Conservation (phyloP, 2,329 filamentous ascomycete species). For the Domatiomyces catenatus region DNA sequence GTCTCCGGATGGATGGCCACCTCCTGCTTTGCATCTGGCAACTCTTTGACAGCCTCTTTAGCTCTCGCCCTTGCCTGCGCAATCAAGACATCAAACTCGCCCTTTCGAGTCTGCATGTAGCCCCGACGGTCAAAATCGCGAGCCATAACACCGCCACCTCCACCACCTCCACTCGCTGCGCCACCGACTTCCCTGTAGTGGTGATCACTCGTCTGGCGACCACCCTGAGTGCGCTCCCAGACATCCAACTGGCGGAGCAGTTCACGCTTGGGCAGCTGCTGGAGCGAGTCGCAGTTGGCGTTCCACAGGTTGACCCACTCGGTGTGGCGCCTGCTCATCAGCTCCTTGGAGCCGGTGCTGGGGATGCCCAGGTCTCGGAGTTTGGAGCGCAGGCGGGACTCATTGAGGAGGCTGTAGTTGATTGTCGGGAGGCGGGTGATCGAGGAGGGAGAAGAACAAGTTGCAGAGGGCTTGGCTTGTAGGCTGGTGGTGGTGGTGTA, state of each 20-base stretch:
- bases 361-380: slow-evolving; percentile 66
- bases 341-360: slow-evolving; percentile 47
- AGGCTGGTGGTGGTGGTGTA: slow-evolving; percentile 9
- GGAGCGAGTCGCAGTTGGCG: slow-evolving; percentile 77
- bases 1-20: not conserved
- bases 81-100: slow-evolving; percentile 66
- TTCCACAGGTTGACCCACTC: slow-evolving; percentile 97
- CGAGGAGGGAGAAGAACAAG: not conserved
- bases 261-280: slow-evolving; percentile 54
- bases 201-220: slow-evolving; percentile 6
- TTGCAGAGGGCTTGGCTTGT: slow-evolving; percentile 5
- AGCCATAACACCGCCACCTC: slow-evolving; percentile 46
- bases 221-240: slow-evolving; percentile 74
- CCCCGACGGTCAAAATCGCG: slow-evolving; percentile 75
- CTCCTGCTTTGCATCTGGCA: not conserved
- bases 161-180: slow-evolving; percentile 14
- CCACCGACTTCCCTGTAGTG: slow-evolving; percentile 5
- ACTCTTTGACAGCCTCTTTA: not conserved
- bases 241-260: slow-evolving; percentile 63
- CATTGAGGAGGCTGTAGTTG: slow-evolving; percentile 78
- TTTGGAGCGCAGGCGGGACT: slow-evolving; percentile 63
- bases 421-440: slow-evolving; percentile 58
- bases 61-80: slow-evolving; percentile 26
- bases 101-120: slow-evolving; percentile 59
- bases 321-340: slow-evolving; percentile 65